Base-by-base conservation (phyloP, 495 filamentous ascomycete species). In the Echria macrotheca region DNA sequence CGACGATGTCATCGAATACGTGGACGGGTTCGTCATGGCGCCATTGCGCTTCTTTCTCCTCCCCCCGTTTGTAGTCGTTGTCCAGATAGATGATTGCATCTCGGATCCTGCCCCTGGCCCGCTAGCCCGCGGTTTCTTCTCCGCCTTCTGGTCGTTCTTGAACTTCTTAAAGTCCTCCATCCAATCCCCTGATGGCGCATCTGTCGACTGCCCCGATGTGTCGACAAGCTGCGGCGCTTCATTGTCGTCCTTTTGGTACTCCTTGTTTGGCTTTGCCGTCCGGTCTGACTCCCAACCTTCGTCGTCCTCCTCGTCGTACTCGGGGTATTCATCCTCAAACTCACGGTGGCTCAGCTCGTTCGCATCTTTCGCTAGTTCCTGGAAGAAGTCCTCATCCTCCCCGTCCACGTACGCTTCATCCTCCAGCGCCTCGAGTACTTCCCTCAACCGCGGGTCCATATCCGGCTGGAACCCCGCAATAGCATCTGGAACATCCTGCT, bases 1-100 rank as follows among this genome's bases (percentile, higher is more conserved):
- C 0, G 93, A 96, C 5, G 87, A 95, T 0, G 85, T 90, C 94
- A 97, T 99, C n/a, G 89, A 95, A 70, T 95, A 97, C 12, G 79
- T 77, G 5, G 91, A 91, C 1, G 85, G 87, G 58, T 85, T 87
- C 17, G 93, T 96, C 64, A 93, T 64, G 15, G 93, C 90, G 37
- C 89, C 89, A 67, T 90, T 93, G 51, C 89, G 79, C 79, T 91
- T 94, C 80, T 95, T 97, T 26, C 75, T 72, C 1, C 87, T 81
- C 12, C 82, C 79, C 22, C 78, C 77, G 53, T 78, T 85, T 4
- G 87, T 89, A 0, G 85, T 86, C 17, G 84, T 87, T 11, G 89
- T 91, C 71, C 88, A 81, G 52, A 85, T 72, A 21, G 87, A 89
- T 4, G 86, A 89, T 44, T 87, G 81, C 8, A 84, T 36, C 53